Percentiles rank a stretch among this genome's conserved stretches.
Conservation (phyloP, 2,329 filamentous ascomycete species). For the Chaetomiaceae sp. region DNA sequence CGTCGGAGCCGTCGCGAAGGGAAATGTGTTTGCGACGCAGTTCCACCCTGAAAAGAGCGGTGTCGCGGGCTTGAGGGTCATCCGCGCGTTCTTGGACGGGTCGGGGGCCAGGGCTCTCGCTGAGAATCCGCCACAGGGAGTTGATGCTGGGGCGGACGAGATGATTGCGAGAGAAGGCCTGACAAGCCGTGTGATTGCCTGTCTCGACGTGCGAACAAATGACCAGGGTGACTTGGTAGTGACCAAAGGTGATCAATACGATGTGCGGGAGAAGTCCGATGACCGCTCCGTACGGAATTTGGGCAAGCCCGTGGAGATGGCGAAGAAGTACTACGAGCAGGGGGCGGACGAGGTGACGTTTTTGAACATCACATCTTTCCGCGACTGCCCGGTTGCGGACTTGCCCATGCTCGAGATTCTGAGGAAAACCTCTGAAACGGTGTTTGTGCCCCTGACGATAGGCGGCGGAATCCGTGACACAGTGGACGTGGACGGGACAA, state of each 20-base stretch:
- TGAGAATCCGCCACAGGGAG: conserved; percentile 25
- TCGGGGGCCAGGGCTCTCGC: conserved; percentile 52
- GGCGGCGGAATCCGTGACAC: conserved; percentile 95
- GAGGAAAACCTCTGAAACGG: conserved; percentile 77
- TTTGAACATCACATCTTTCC: conserved; percentile 96
- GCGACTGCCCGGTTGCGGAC: conserved; percentile 88
- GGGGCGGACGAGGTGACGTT: conserved; percentile 97
- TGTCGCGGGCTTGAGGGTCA: conserved; percentile 74
- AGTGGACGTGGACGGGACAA: conserved; percentile 79
- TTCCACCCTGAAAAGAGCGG: conserved; percentile 99
- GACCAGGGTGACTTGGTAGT: conserved; percentile 93
- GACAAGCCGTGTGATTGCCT: conserved; percentile 91
- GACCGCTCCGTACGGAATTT: conserved; percentile 76
- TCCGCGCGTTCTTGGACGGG: conserved; percentile 83
- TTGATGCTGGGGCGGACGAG: conserved; percentile 18
- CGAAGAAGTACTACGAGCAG: conserved; percentile 88
- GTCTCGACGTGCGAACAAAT: conserved; percentile 91
- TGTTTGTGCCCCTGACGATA: conserved; percentile 93
- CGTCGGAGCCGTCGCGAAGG: conserved; percentile 80
- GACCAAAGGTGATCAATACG: conserved; percentile 98
- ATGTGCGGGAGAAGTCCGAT: conserved; percentile 81
- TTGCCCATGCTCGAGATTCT: conserved; percentile 95
- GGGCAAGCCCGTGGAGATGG: conserved; percentile 95
- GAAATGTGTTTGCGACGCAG: conserved; percentile 85
- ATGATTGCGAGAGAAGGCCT: conserved; percentile 56